Conservation (phyloP, 2,329 filamentous ascomycete species). For the Calonectria hawksworthii region DNA sequence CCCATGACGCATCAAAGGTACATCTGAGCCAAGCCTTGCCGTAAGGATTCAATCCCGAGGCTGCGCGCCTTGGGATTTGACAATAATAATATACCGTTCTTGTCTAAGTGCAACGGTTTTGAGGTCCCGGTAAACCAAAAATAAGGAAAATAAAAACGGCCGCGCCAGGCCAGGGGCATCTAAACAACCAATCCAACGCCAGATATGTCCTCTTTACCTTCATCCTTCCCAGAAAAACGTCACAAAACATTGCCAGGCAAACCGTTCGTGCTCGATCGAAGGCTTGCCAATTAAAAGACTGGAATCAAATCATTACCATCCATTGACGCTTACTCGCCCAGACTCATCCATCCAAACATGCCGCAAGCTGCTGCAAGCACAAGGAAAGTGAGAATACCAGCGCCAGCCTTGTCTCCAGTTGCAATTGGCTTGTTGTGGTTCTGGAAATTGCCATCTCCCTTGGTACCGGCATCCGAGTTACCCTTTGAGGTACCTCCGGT, state of each 20-base stretch:
- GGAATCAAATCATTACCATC: constrained; percentile 29
- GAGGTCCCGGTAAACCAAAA: constrained; percentile 27
- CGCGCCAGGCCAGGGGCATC: constrained; percentile 39
- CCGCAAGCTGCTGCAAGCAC: constrained; percentile 56
- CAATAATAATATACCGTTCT: constrained; percentile 9
- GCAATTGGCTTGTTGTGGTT: constrained; percentile 53
- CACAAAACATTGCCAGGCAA: constrained; percentile 29
- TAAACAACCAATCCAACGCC: constrained; percentile 46
- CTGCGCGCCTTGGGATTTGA: not conserved
- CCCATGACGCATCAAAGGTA: not conserved
- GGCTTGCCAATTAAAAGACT: not conserved
- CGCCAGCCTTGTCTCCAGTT: constrained; percentile 61
- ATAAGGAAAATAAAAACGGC: constrained; percentile 26
- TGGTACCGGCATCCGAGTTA: constrained; percentile 58
- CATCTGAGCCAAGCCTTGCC: not conserved
- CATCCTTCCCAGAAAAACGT: constrained; percentile 20
- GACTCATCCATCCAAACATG: constrained; percentile 65
- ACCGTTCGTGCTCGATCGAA: constrained; percentile 20
- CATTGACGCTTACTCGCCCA: constrained; percentile 48
- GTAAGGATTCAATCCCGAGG: not conserved
- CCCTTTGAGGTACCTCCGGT: constrained; percentile 67
- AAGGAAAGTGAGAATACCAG: constrained; percentile 62
- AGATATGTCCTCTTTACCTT: constrained; percentile 30
- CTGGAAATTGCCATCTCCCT: constrained; percentile 52
- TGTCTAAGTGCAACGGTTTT: not conserved